Evolutionary conservation across 2,329 filamentous ascomycete species (phyloP), one percentile per base, ranked within the genome.

Genomic region (Cadophora luteo-olivacea): DNA sequence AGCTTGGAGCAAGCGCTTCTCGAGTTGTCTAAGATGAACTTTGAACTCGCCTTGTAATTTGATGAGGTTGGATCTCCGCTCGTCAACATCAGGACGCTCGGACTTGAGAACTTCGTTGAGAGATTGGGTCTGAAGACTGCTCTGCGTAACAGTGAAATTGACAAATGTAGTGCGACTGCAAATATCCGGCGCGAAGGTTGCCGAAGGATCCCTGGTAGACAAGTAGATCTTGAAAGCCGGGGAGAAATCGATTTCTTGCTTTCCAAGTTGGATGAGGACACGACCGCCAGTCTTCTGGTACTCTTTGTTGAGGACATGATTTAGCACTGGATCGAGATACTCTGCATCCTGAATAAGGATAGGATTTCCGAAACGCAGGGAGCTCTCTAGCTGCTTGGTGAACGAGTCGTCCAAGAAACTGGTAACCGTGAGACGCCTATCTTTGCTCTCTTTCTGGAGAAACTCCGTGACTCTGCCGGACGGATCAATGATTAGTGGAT

Each of bases 11-110:
- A 99, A 86, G 67, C 92, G 91, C 82, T 97, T 97, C 84, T 99
- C 97, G 33, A 99, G 87, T 80, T 97, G 93, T 71, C 96, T 91
- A 54, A 99, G 88, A 81, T 97, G 95, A n/a, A 98, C 91, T 82
- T 97, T 97, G 86, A 99, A 99, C 81, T 99, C 97, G 77, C 96
- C 96, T 82, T 99, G 96, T 76, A 97, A 88, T 83, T 99, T 99
- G 86, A 98, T 97, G 73, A 99, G 89, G 79, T 99, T 98, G 45
- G 94, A 97, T 67, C 96, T 90, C 72, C 96, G 89, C 84, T 98
- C 94, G 78, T 99, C 96, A 22, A 99, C 94, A 81, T 99, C 96
- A 4, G 97, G 96, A 66, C 97, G 89, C 84, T 99, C 96, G 16
- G 94, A 97, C 81, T 98, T 98, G 77, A 99, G 87, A 41, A 98